Percentiles rank a stretch among this genome's conserved stretches.
Evolutionary conservation across 1,284 basidiomycete genomes (phyloP).

Genomic region (Phenoliferia sp.): DNA sequence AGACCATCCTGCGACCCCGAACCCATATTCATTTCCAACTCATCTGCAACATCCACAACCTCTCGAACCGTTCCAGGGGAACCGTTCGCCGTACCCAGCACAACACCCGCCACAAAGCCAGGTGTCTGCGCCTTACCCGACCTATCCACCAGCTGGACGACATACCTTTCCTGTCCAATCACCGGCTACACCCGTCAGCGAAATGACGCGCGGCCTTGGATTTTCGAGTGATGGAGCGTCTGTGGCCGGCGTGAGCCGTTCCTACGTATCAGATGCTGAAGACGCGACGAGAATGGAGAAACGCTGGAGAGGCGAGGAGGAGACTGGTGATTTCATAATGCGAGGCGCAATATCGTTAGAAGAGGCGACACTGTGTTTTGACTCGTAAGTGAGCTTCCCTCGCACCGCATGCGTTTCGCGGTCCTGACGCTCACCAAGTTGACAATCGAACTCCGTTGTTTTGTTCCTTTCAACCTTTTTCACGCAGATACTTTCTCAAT

Average conservation of each 20-base stretch:
- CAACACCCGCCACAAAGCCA: neutral
- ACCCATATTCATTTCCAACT: neutral
- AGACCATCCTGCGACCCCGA: neutral
- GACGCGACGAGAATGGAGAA: conserved; percentile 14
- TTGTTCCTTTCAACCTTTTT: neutral
- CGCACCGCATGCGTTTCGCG: neutral
- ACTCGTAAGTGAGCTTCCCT: conserved; percentile 14
- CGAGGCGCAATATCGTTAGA: conserved; percentile 22
- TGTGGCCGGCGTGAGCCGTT: neutral
- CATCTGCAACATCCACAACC: neutral
- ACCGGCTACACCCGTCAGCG: too few species aligned
- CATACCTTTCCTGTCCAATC: neutral
- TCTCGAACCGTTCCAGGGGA: neutral
- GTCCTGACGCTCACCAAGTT: neutral
- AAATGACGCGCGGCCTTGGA: too few species aligned
- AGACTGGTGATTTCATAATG: conserved; percentile 18
- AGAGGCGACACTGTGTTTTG: conserved; percentile 26
- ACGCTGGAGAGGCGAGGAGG: conserved; percentile 20
- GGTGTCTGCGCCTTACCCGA: neutral
- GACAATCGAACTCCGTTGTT: neutral
- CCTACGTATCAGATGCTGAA: neutral
- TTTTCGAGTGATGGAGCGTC: neutral
- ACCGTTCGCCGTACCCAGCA: neutral
- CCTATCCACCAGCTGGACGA: neutral
- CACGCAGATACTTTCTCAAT: conserved; percentile 20